Evolutionary conservation across 306 rosid species (phyloP).

Genomic region (Ammopiptanthus mongolicus): DNA sequence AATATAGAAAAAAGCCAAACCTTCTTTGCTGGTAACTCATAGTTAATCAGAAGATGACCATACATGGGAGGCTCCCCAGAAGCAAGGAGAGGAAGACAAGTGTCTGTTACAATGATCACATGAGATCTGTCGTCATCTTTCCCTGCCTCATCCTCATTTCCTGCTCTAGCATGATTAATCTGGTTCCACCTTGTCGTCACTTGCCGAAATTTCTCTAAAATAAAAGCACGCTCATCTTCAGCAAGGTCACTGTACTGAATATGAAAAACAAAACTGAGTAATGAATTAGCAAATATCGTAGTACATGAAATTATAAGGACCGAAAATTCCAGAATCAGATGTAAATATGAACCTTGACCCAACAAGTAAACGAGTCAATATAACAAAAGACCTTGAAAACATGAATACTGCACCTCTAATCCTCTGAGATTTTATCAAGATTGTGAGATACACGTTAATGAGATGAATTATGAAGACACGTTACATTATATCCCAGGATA

Average conservation of each 20-base stretch:
- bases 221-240: conserved; percentile 61
- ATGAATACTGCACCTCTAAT: background rate
- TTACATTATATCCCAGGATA: background rate
- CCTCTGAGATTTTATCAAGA: background rate
- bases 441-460: background rate
- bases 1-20: conserved; percentile 18
- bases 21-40: conserved; percentile 77
- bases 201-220: conserved; percentile 59
- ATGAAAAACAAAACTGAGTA: conserved; percentile 1
- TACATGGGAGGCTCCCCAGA: conserved; percentile 67
- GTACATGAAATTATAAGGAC: background rate
- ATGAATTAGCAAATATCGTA: conserved; percentile 6
- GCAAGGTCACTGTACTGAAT: conserved; percentile 89
- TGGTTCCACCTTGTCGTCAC: conserved; percentile 54
- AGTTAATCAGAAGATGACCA: conserved; percentile 75
- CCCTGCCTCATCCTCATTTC: conserved; percentile 34
- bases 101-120: conserved; percentile 76
- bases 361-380: background rate
- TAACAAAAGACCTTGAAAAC: background rate
- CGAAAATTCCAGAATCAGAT: background rate
- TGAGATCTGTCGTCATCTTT: conserved; percentile 60
- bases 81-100: conserved; percentile 84
- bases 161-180: conserved; percentile 33
- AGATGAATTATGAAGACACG: background rate
- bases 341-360: background rate